Evolutionary conservation across 306 rosid genomes (phyloP), one percentile per base, ranked within the genome.

Genomic region (Vigna mungo): DNA sequence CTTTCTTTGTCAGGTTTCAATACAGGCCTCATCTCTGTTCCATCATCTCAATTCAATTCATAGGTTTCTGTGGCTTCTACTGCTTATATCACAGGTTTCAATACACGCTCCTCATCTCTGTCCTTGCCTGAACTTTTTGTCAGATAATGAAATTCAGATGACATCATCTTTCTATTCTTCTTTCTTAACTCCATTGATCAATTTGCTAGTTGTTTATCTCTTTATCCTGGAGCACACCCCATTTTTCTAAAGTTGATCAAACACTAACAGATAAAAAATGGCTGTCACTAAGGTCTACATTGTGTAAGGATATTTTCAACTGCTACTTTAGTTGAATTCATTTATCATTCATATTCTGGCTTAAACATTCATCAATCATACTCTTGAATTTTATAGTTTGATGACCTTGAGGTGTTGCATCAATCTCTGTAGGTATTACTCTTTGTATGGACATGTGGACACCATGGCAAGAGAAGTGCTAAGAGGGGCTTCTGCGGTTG

Each of bases 401-500:
- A 49, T 63, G 62, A 63, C 16, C 54, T 3, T 2, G 72, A 3
- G 8, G 3, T 9, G 30, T 71, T n/a, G 3, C 60, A 53, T 68
- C 41, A 72, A 48, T 68, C 76, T 64, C 39, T 46, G 21, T 71
- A 94, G 98, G 78, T 94, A 88, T 86, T 94, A 94, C 87, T 92
- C 97, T 21, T 72, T 92, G 80, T 82, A 94, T 83, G 92, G 95
- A 62, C 98, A 94, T 77, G 98, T 94, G 2, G 93, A 88, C 76
- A 92, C 89, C 9, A 94, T 94, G 96, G 97, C 98, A 43, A 83
- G 96, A 49, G 92, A 85, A 83, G 80, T 92, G 63, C 96, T 78
- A 79, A 86, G 83, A 79, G 96, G 98, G 23, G 98, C 97, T 62
- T 86, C 88, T 75, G 53, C 92, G 16, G 93, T 94, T 59, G 86